These are phyloP conservation scores for Eragrostis tef DNA, from an alignment of 202 grass and related monocot genomes.

Conservation along the genomic window DNA sequence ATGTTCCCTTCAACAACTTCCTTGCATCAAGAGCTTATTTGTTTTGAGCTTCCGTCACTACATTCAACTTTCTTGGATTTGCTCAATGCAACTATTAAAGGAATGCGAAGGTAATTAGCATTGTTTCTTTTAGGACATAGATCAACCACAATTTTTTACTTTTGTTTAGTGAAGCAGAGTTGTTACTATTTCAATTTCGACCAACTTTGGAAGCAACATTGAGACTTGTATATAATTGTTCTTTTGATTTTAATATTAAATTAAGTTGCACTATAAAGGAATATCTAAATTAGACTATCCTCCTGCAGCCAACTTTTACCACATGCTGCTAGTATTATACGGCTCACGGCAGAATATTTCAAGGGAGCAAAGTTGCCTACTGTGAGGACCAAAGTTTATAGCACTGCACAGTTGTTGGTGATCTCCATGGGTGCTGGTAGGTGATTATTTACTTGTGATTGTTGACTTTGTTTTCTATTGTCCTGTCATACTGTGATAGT, in stretches of 20 bases:
- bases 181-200: conserved; percentile 22
- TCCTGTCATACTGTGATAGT: background rate
- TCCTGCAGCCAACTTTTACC: conserved; percentile 89
- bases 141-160: conserved; percentile 17
- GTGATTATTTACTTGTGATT: conserved; percentile 51
- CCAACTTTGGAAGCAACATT: conserved; percentile 10
- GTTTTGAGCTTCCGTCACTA: conserved; percentile 75
- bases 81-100: conserved; percentile 81
- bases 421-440: conserved; percentile 86
- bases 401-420: conserved; percentile 64
- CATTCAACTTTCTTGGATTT: conserved; percentile 80
- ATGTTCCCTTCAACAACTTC: conserved; percentile 77
- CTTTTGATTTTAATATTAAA: conserved; percentile 12
- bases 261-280: conserved; percentile 14
- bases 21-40: conserved; percentile 95
- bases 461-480: conserved; percentile 21
- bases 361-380: conserved; percentile 63
- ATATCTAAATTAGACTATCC: conserved; percentile 46
- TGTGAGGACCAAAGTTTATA: conserved; percentile 79
- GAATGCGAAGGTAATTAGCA: conserved; percentile 68
- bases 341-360: conserved; percentile 69
- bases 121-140: conserved; percentile 20
- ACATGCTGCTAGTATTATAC: conserved; percentile 71
- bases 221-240: conserved; percentile 4
- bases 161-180: background rate